Percentiles rank a stretch among this genome's conserved stretches.
phyloP scores from a whole-genome alignment of 1,284 basidiomycete genomes.

The Phaffia rhodozyma region DNA sequence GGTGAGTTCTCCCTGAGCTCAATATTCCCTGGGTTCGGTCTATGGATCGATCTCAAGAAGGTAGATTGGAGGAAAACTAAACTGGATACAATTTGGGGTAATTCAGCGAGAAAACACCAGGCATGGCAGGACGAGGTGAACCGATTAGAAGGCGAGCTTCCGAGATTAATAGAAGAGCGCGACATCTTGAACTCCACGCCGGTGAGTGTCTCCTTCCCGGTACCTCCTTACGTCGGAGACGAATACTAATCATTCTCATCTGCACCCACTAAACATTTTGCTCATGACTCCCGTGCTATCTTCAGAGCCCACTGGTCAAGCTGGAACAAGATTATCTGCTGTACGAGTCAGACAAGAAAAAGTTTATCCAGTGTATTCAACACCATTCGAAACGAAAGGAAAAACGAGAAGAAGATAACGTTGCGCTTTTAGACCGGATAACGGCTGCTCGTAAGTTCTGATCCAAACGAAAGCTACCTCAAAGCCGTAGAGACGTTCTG shows the following conservation, averaged over 20 bases:
- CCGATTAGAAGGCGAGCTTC: conserved; percentile 25
- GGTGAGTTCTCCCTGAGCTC: conserved; percentile 33
- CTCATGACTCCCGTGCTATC: conserved; percentile 1
- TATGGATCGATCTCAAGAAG: neutral
- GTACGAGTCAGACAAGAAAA: conserved; percentile 32
- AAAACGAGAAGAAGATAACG: conserved; percentile 32
- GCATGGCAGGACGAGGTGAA: conserved; percentile 28
- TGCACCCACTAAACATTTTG: neutral
- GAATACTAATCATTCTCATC: neutral
- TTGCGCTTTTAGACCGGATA: conserved; percentile 24
- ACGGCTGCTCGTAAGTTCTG: conserved; percentile 26
- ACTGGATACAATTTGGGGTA: neutral
- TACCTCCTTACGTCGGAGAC: neutral
- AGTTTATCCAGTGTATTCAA: conserved; percentile 28
- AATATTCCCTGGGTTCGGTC: neutral
- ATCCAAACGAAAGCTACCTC: too few relatives aligned
- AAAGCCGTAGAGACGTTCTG: too few relatives aligned
- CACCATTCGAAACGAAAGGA: conserved; percentile 28
- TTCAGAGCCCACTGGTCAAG: conserved; percentile 29
- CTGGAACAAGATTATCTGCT: conserved; percentile 32
- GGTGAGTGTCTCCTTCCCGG: neutral
- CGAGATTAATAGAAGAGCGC: conserved; percentile 28
- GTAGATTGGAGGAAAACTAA: neutral
- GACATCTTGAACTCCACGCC: neutral
- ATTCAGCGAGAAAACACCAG: conserved; percentile 21